A percentile compares a stretch with the other conserved stretches of the same genome.
Conservation (phyloP, 108 stramenopile genomes). For the Cyclotella distinguenda region DNA sequence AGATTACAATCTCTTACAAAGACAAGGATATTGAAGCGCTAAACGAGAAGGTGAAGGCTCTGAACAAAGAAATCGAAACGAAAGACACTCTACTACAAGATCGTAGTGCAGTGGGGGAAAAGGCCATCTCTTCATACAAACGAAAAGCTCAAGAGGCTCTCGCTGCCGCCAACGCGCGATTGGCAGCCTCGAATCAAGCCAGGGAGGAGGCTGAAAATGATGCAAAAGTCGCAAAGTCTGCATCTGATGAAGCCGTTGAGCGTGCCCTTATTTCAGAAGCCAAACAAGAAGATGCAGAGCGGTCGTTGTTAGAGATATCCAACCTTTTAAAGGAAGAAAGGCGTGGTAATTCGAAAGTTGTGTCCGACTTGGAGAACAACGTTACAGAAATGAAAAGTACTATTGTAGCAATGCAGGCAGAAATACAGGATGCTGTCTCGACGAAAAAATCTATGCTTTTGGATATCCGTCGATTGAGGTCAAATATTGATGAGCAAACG, state of each 20-base stretch:
- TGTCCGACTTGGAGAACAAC: constrained; percentile 44
- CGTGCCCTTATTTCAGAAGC: constrained; percentile 62
- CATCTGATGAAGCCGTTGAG: constrained; percentile 71
- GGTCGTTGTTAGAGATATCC: constrained; percentile 39
- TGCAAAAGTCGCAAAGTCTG: constrained; percentile 69
- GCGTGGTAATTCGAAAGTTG: constrained; percentile 21
- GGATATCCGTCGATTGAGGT: constrained; percentile 38
- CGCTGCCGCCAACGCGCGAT: constrained; percentile 70
- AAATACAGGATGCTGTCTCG: constrained; percentile 29
- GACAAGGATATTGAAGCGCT: constrained; percentile 53
- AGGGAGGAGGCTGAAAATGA: constrained; percentile 87
- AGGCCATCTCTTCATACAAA: constrained; percentile 77
- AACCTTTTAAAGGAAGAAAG: constrained; percentile 18
- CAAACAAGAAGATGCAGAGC: constrained; percentile 55
- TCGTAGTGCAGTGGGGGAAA: constrained; percentile 59
- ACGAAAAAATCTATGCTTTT: constrained; percentile 26
- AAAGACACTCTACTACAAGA: constrained; percentile 51
- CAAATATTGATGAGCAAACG: constrained; percentile 17
- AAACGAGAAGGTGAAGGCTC: constrained; percentile 52
- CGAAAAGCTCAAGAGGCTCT: constrained; percentile 82
- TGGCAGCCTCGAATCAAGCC: constrained; percentile 78
- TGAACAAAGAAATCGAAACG: constrained; percentile 31
- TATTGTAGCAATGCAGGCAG: constrained; percentile 14
- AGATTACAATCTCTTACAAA: constrained; percentile 56
- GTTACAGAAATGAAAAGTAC: constrained; percentile 38